A percentile compares a stretch with the other conserved stretches of the same genome.
Conservation (phyloP, 768 basidiomycete species). For the Lentinula sp. region DNA sequence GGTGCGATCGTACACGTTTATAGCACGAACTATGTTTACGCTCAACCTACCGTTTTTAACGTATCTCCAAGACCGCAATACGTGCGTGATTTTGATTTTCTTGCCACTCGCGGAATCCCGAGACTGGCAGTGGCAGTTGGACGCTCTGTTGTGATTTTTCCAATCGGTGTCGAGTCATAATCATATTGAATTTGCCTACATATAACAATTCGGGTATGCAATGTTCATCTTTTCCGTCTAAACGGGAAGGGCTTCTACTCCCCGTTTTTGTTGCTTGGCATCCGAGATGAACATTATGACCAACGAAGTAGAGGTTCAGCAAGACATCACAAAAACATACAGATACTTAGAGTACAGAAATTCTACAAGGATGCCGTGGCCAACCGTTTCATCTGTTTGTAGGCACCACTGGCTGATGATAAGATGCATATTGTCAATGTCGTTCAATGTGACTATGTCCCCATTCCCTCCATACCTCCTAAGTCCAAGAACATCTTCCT, state of each 20-base stretch:
- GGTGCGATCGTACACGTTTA: conserved; percentile 70
- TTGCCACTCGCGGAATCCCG: conserved; percentile 53
- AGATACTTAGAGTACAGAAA: background rate
- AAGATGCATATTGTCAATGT: no score
- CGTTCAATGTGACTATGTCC: background rate
- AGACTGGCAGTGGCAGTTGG: conserved; percentile 66
- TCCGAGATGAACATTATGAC: no score
- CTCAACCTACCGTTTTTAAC: conserved; percentile 54
- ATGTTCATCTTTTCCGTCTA: no score
- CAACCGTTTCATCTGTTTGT: no score
- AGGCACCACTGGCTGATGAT: background rate
- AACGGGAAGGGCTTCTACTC: no score
- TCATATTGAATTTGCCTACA: background rate
- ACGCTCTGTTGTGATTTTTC: conserved; percentile 49
- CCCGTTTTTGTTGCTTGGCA: no score
- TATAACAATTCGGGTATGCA: background rate
- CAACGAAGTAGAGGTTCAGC: no score
- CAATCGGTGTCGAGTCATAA: conserved; percentile 52
- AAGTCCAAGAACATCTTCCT: conserved; percentile 71
- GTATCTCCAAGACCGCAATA: conserved; percentile 58
- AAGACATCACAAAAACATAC: background rate
- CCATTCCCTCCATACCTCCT: conserved; percentile 40
- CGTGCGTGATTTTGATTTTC: conserved; percentile 74
- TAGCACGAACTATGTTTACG: conserved; percentile 57
- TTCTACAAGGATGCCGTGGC: background rate